Evolutionary conservation across 2,329 filamentous ascomycete species (phyloP), one percentile per base, ranked within the genome.

Genomic region (Capronia epimyces): DNA sequence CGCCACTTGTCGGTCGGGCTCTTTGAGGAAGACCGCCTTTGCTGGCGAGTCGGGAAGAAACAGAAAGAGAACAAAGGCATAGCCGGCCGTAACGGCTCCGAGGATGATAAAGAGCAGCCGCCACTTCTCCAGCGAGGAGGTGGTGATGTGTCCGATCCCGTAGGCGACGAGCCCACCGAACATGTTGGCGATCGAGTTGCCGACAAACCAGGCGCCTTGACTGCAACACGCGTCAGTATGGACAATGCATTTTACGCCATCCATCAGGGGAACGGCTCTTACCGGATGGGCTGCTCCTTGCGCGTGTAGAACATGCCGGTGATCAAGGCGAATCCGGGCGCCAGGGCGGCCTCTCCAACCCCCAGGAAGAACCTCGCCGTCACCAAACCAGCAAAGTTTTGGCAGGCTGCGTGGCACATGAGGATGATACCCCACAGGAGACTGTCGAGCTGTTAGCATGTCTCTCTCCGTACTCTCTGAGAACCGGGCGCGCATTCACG

Each of bases 31-130:
- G 15, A 63, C 67, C 2, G 73, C 73, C 1, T 67, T 73, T 0
- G 67, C 66, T 0, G 73, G 73, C 1, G 69, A 60, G 48, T 76
- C 72, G 0, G 74, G 74, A 81, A 83, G 15, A 80, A 62, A 56
- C 2, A 48, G 45, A n/a, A 55, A 49, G 3, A 62, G 46, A 10
- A 60, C 16, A 3, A 64, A 39, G 21, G 54, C 62, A 44, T 58
- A 63, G 8, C 50, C 60, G 6, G 62, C 45, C 3, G 66, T 67
- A 15, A 66, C 54, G 8, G 60, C 52, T 2, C 66, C 67, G 13
- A 68, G 53, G 49, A 69, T 67, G 2, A 69, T 65, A 62, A 86
- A 86, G 44, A 85, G 80, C 2, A 78, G 69, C 29, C 66, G 49
- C 69, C 69, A 72, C 20, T 64, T 56, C 16, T 60, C 58, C 7